These are phyloP conservation scores for Phytophthora pini DNA, from an alignment of 352 stramenopile genomes.

Conservation along the genomic window DNA sequence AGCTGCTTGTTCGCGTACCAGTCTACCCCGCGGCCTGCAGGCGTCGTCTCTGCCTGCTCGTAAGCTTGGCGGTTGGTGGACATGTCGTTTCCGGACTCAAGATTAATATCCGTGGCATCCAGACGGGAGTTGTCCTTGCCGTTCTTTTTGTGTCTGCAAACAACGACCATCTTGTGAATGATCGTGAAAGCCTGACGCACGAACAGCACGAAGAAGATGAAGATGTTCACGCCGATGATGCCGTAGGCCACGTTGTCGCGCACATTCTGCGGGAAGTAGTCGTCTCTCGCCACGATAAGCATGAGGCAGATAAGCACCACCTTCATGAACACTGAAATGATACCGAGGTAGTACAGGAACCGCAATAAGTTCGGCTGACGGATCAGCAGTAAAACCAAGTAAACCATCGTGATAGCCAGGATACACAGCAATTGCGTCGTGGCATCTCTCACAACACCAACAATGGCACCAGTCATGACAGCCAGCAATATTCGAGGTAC, in stretches of 20 bases:
- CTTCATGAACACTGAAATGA: conserved; percentile 84
- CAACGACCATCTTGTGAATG: conserved; percentile 68
- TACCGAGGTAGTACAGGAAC: conserved; percentile 86
- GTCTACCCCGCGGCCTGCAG: conserved; percentile 17
- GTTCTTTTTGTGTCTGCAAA: conserved; percentile 55
- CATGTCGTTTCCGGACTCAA: conserved; percentile 53
- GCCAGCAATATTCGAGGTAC: conserved; percentile 78
- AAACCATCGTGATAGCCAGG: conserved; percentile 69
- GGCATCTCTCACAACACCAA: conserved; percentile 72
- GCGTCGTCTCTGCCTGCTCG: conserved; percentile 38
- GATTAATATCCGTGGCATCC: conserved; percentile 53
- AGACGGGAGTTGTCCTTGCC: conserved; percentile 32
- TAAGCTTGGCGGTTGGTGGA: conserved; percentile 26
- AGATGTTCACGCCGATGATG: conserved; percentile 87
- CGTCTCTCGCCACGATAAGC: conserved; percentile 78
- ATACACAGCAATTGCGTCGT: conserved; percentile 82
- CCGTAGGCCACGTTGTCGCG: conserved; percentile 86
- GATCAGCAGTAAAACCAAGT: conserved; percentile 71
- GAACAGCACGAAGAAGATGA: conserved; percentile 86
- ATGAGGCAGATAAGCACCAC: conserved; percentile 82
- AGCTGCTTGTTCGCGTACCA: conserved; percentile 34
- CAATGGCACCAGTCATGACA: conserved; percentile 69
- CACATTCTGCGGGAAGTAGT: conserved; percentile 81
- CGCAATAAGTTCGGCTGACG: conserved; percentile 81
- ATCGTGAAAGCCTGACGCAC: conserved; percentile 82